These are phyloP conservation scores for Aureobasidium uvarum DNA, from an alignment of 2,329 filamentous ascomycete genomes.

Conservation along the genomic window DNA sequence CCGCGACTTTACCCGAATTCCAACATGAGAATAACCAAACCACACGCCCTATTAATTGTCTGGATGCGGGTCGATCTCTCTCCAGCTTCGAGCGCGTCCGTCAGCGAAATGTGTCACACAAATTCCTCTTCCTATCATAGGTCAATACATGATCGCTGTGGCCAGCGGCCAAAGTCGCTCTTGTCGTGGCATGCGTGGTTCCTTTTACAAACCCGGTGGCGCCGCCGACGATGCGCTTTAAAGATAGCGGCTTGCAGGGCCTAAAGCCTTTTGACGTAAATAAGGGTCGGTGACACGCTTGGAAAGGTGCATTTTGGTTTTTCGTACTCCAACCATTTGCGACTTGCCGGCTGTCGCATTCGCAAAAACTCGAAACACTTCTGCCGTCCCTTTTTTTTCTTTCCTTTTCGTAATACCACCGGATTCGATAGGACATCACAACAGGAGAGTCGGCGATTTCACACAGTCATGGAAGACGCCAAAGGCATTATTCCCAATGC, in stretches of 20 bases:
- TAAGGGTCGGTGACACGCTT: conserved; percentile 20
- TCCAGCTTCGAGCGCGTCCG: not conserved
- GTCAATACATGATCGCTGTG: not conserved
- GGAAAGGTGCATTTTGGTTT: not conserved
- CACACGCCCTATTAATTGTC: not conserved
- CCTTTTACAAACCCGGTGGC: not conserved
- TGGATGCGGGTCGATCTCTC: not conserved
- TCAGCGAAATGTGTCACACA: conserved; percentile 11
- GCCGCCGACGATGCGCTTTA: not conserved
- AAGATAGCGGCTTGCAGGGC: conserved; percentile 3
- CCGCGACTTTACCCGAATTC: conserved; percentile 4
- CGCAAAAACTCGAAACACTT: not conserved
- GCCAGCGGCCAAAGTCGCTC: not conserved
- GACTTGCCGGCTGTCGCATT: conserved; percentile 8
- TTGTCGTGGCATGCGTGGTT: not conserved
- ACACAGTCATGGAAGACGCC: conserved; percentile 31
- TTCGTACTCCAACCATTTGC: conserved; percentile 12
- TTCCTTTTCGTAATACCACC: not conserved
- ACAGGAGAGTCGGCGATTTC: not conserved
- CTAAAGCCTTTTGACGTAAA: conserved; percentile 19
- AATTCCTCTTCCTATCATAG: not conserved
- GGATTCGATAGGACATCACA: not conserved
- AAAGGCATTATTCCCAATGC: conserved; percentile 28
- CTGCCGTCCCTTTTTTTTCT: not conserved
- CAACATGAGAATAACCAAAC: not conserved